Evolutionary conservation across 169 alveolate species (phyloP).

Genomic region (Plasmodium sp.): DNA sequence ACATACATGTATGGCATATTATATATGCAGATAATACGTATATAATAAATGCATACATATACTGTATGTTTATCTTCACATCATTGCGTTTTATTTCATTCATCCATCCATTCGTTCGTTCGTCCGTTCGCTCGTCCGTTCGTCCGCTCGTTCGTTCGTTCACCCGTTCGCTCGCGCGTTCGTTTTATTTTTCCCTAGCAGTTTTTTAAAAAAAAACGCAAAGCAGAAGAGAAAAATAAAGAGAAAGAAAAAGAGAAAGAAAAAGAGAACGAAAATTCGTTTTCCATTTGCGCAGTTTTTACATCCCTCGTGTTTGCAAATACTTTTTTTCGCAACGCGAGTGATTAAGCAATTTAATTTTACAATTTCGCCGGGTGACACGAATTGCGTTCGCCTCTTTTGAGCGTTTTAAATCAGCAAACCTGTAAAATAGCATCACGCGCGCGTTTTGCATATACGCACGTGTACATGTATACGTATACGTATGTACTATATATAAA

Average conservation of each 20-base stretch:
- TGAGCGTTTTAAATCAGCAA: neutral
- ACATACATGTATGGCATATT: neutral
- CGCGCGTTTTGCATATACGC: neutral
- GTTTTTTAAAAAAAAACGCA: neutral
- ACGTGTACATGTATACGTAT: neutral
- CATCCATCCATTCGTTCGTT: neutral
- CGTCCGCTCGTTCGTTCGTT: neutral
- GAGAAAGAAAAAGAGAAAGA: neutral
- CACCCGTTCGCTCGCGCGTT: neutral
- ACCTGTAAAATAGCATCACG: neutral
- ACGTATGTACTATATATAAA: neutral
- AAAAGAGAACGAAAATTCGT: neutral
- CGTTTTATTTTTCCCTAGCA: neutral
- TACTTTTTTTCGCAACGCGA: slow-evolving; percentile 4
- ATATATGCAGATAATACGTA: neutral
- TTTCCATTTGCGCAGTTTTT: neutral
- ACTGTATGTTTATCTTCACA: neutral
- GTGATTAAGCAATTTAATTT: slow-evolving; percentile 7
- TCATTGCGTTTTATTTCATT: neutral
- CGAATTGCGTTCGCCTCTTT: slow-evolving; percentile 17
- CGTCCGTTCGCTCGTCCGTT: neutral
- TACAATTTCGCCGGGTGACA: neutral
- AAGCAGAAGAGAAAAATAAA: neutral
- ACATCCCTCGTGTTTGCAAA: neutral
- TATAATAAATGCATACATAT: neutral